Percentiles rank a stretch among this genome's conserved stretches.
Conservation (phyloP, 1,284 basidiomycete genomes). For the Ustilago esculenta region DNA sequence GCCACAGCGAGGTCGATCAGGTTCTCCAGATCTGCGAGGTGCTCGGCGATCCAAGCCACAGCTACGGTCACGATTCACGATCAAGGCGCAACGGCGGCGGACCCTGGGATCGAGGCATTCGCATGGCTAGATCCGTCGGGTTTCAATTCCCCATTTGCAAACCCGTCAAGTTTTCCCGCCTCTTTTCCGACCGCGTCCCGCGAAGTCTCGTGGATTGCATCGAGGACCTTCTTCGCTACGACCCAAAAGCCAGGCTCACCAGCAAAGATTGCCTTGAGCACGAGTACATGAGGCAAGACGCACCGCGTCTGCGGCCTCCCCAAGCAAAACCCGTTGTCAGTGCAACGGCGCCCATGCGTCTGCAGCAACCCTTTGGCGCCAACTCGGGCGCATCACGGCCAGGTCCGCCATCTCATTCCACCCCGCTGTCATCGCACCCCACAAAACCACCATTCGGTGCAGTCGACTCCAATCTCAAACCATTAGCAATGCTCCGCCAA, state of each 20-base stretch:
- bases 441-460: slow-evolving; percentile 48
- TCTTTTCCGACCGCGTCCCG: slow-evolving; percentile 84
- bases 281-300: slow-evolving; percentile 79
- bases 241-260: slow-evolving; percentile 85
- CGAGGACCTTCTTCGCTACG: slow-evolving; percentile 87
- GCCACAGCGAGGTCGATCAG: slow-evolving; percentile 93
- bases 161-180: slow-evolving; percentile 78
- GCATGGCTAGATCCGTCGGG: slow-evolving; percentile 85
- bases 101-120: slow-evolving; percentile 83
- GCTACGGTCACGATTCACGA: slow-evolving; percentile 81
- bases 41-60: slow-evolving; percentile 87
- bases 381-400: slow-evolving; percentile 20
- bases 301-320: slow-evolving; percentile 69
- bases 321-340: slow-evolving; percentile 44
- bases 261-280: slow-evolving; percentile 87
- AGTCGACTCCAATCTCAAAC: slow-evolving; percentile 35
- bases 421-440: slow-evolving; percentile 29
- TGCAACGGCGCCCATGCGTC: slow-evolving; percentile 39
- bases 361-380: slow-evolving; percentile 9
- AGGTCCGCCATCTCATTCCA: slow-evolving; percentile 50
- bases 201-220: slow-evolving; percentile 88
- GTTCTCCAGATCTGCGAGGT: slow-evolving; percentile 87
- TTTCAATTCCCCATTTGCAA: slow-evolving; percentile 86
- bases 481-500: slow-evolving; percentile 34
- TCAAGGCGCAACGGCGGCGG: slow-evolving; percentile 83